Evolutionary conservation across 306 rosid genomes (phyloP).

Genomic region (Biancaea sappan): DNA sequence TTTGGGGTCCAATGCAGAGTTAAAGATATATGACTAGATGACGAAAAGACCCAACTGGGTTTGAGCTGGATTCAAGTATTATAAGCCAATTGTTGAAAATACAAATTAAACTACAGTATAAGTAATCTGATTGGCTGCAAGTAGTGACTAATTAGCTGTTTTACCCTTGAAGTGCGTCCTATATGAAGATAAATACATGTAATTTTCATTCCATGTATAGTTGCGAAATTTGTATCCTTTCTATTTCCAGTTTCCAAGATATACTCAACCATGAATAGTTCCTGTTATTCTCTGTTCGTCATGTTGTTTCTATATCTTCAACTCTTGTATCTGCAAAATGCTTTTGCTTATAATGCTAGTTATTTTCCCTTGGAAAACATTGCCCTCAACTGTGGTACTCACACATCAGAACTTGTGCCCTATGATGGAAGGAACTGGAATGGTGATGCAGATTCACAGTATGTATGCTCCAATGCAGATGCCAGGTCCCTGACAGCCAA

Average conservation of each 20-base stretch:
- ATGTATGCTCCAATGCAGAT: slow-evolving; percentile 23
- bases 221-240: neutral
- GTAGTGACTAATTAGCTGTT: neutral
- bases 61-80: neutral
- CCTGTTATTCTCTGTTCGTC: neutral
- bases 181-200: neutral
- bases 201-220: too few relatives aligned
- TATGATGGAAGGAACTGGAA: slow-evolving; percentile 41
- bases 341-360: slow-evolving; percentile 17
- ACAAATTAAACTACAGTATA: neutral
- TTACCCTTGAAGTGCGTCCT: too few relatives aligned
- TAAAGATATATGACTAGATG: neutral
- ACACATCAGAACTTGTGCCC: slow-evolving; percentile 2
- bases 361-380: slow-evolving; percentile 39
- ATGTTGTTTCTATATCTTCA: neutral
- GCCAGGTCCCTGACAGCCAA: slow-evolving; percentile 14
- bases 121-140: neutral
- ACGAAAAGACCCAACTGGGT: neutral
- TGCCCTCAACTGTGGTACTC: slow-evolving; percentile 42
- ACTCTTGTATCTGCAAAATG: slow-evolving; percentile 7
- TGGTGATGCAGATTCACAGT: slow-evolving; percentile 39
- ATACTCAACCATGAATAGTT: neutral
- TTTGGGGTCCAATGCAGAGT: too few relatives aligned
- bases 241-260: neutral
- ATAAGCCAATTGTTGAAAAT: neutral